A percentile compares a stretch with the other conserved stretches of the same genome.
Evolutionary conservation across 2,329 filamentous ascomycete species (phyloP).

Genomic region (Aureobasidium sp.): DNA sequence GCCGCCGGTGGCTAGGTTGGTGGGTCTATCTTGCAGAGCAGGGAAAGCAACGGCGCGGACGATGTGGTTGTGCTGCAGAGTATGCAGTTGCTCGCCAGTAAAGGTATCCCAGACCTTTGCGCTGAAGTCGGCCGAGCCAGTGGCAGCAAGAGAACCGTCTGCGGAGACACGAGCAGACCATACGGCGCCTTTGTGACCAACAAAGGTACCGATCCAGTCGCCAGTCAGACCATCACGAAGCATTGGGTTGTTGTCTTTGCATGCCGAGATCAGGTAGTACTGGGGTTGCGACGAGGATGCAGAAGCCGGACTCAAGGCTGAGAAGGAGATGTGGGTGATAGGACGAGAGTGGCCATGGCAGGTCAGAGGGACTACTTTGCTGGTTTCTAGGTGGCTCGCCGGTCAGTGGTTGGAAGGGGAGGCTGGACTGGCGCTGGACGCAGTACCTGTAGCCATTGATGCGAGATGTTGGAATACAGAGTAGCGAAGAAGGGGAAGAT

Average conservation of each 20-base stretch:
- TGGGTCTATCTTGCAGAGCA: conserved; percentile 55
- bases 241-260: conserved; percentile 91
- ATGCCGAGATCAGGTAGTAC: conserved; percentile 84
- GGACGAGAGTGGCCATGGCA: conserved; percentile 92
- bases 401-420: not conserved
- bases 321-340: conserved; percentile 87
- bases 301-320: conserved; percentile 51
- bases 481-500: not conserved
- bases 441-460: conserved; percentile 9
- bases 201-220: conserved; percentile 96
- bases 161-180: conserved; percentile 91
- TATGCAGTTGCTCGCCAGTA: conserved; percentile 79
- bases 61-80: conserved; percentile 87
- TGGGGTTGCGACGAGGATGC: conserved; percentile 31
- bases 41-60: conserved; percentile 84
- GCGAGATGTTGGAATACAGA: not conserved
- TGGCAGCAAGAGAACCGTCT: conserved; percentile 80
- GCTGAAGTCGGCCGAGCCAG: conserved; percentile 83
- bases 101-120: conserved; percentile 98
- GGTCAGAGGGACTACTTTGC: conserved; percentile 72
- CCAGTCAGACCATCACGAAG: conserved; percentile 92
- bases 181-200: conserved; percentile 95
- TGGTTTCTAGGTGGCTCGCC: conserved; percentile 23
- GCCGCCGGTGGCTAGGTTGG: conserved; percentile 79
- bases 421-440: not conserved